Base-by-base conservation (phyloP, 768 basidiomycete species). In the Suillus subalutaceus region DNA sequence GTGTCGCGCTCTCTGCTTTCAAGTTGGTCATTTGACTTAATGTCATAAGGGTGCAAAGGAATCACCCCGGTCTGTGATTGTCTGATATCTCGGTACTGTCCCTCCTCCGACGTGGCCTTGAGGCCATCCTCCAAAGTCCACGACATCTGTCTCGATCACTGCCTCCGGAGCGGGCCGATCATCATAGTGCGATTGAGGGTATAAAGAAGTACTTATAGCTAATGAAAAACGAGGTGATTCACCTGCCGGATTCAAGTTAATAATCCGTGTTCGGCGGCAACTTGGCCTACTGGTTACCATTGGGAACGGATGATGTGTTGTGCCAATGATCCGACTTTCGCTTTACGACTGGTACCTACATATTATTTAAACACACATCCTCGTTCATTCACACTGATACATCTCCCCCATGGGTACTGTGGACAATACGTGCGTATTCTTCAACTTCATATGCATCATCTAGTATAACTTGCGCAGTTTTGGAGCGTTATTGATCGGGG, bases 401-500 rank as follows among this genome's bases (percentile, higher is more conserved):
- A 13, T 23, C n/a, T 58, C 37, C 20, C 6, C 13, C 59, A 63
- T 56, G 64, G 53, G 64, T 59, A 44, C 60, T 32, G 67, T 75
- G 20, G 78, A 74, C 56, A 68, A 73, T 50, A 79, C 76, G 78
- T 78, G 65, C 35, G 74, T 71, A 12, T 32, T 5, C 30, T 32
- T 46, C n/a, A 32, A 46, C 26, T 23, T 50, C 46, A 30, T 16
- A 32, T 58, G 20, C 10, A n/a, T 60, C 18, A 43, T 23, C 52
- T 61, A 41, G 38, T 43, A 43, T 43, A 50, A 38, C 62, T 67
- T 23, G 40, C 58, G 26, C 64, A 85, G 83, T 26, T 65, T 85
- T 44, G 85, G 84, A 23, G 84, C 83, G 43, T 79, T 82, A 16
- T 80, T 81, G 63, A 72, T 85, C 43, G 85, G 85, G 6, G 76